Base-by-base conservation (phyloP, 768 basidiomycete genomes). In the Thelephora ganbajun region DNA sequence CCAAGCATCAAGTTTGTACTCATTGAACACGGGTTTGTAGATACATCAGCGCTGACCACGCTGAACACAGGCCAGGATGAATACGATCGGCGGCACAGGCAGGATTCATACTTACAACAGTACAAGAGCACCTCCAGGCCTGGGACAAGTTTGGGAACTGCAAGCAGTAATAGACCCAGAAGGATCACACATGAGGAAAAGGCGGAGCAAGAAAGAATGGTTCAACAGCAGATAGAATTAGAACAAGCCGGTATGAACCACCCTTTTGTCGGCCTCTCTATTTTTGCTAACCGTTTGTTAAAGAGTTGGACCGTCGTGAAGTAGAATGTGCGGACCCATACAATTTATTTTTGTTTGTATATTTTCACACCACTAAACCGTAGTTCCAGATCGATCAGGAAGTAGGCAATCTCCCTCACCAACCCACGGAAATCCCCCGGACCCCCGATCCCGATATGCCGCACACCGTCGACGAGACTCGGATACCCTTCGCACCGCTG, bases 381-480 rank as follows among this genome's bases (percentile, higher is more conserved):
- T n/a, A n/a, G 59, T 57, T 20, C 56, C 52, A n/a, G 54, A 55
- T 2, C 52, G 53, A 44, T 53, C 46, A 12, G 53, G 50, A 4
- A 52, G 68, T 16, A 71, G 75, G 39, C 69, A 74, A 50, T 73
- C 77, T 0, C 79, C 79, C 2, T 79, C 80, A 5, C 69, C 72
- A 13, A 69, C 68, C 5, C 67, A 68, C 33, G 56, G 63, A 50
- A 56, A 49, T 35, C 56, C 59, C 33, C 50, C n/a, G n/a, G n/a
- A 59, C 45, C 59, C 65, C 47, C 52, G 62, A 50, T 53, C 66
- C 2, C 52, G 64, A 11, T 41, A 56, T 39, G 60, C 70, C 53
- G 63, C 60, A 2, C 85, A 88, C 58, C 72, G 68, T 54, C 77
- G 85, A 44, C 74, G 77, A 22, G 84, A 87, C 49, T 87, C 85